A percentile compares a stretch with the other conserved stretches of the same genome.
Evolutionary conservation across 2,329 filamentous ascomycete species (phyloP).

Genomic region (Colletotrichum brevisporum): DNA sequence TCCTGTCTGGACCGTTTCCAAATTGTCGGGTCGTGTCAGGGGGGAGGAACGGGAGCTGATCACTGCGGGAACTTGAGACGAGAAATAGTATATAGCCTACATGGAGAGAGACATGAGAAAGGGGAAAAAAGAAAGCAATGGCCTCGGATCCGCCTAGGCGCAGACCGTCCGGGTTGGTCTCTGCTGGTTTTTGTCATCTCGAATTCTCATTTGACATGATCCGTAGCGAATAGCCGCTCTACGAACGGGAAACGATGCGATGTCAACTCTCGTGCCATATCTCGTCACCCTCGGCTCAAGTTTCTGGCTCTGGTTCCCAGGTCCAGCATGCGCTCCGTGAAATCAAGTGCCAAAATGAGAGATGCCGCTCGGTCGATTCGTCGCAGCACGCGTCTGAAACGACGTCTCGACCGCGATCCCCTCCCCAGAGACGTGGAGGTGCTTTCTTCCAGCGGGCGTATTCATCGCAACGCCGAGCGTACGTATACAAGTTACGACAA

Average conservation of each 20-base stretch:
- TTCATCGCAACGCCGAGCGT: too few species aligned
- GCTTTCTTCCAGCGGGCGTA: background rate
- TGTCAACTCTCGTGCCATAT: too few species aligned
- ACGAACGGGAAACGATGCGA: too few species aligned
- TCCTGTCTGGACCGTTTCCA: background rate
- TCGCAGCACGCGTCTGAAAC: constrained; percentile 31
- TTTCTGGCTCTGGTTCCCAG: too few species aligned
- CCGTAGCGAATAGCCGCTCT: too few species aligned
- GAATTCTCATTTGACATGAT: too few species aligned
- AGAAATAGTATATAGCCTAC: background rate
- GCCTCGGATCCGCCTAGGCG: constrained; percentile 18
- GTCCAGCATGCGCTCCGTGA: too few species aligned
- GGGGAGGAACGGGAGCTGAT: background rate
- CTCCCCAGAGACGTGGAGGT: background rate
- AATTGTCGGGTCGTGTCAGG: background rate
- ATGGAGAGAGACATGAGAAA: background rate
- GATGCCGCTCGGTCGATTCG: constrained; percentile 19
- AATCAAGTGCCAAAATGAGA: background rate
- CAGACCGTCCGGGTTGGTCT: background rate
- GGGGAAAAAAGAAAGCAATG: constrained; percentile 17
- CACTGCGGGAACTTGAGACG: constrained; percentile 33
- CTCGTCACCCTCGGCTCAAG: too few species aligned
- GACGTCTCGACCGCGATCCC: constrained; percentile 17
- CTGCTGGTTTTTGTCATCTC: too few species aligned
- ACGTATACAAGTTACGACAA: too few species aligned